These are phyloP conservation scores for Acanthamoeba healyi DNA, from an alignment of 208 protist genomes.

Conservation along the genomic window DNA sequence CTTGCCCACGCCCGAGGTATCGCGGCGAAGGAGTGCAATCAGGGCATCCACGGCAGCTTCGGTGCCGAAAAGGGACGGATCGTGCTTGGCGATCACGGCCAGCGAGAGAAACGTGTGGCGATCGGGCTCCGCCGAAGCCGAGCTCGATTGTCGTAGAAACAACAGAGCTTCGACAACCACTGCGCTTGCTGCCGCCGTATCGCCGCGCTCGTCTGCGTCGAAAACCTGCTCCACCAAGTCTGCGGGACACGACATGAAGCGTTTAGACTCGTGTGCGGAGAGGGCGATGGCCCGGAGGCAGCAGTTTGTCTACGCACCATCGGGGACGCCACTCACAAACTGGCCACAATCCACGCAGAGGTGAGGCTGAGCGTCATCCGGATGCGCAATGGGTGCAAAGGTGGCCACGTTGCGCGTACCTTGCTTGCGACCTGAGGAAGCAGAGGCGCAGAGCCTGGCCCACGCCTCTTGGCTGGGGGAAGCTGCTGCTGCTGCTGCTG, in stretches of 20 bases:
- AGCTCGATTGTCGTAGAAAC: not conserved
- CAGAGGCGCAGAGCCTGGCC: not conserved
- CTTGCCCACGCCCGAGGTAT: not conserved
- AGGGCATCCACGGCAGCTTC: not conserved
- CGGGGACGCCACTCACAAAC: constrained; percentile 21
- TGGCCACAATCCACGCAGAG: not conserved
- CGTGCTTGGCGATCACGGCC: not conserved
- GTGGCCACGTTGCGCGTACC: too few species aligned
- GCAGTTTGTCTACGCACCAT: not conserved
- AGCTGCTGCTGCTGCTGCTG: not conserved
- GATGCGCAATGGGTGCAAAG: too few species aligned
- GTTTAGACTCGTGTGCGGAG: too few species aligned
- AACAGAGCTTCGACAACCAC: not conserved
- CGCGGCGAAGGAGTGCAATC: constrained; percentile 1
- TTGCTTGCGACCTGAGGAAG: not conserved
- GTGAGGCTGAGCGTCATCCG: not conserved
- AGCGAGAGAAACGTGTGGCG: constrained; percentile 17
- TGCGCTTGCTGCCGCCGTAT: not conserved
- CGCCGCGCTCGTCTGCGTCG: not conserved
- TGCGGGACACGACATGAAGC: not conserved
- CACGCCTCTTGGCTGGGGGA: too few species aligned
- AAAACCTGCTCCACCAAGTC: constrained; percentile 43
- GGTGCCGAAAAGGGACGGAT: constrained; percentile 20
- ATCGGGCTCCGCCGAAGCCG: not conserved
- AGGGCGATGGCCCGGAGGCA: too few species aligned